Evolutionary conservation across 768 basidiomycete genomes (phyloP).

Genomic region (Aureoboletus auriporus): DNA sequence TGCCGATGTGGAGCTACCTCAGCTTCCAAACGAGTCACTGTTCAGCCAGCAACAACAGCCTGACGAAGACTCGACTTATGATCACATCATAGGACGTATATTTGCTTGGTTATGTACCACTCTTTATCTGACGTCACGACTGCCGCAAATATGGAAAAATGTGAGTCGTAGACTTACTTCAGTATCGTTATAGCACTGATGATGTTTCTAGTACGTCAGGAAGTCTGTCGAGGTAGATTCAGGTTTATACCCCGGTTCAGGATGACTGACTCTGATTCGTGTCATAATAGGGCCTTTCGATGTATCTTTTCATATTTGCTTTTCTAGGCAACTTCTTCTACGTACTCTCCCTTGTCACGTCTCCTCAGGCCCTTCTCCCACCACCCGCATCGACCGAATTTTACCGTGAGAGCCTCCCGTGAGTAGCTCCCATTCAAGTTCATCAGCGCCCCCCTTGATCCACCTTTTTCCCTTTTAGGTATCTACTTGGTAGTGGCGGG

Average conservation of each 20-base stretch:
- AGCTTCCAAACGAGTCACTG: not conserved
- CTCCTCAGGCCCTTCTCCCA: conserved; percentile 57
- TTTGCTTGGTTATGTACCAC: conserved; percentile 95
- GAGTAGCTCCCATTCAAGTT: conserved; percentile 29
- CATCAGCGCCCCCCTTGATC: not conserved
- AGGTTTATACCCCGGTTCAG: conserved; percentile 1
- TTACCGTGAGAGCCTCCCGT: conserved; percentile 83
- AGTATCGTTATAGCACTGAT: conserved; percentile 1
- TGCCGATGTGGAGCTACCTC: conserved; percentile 19
- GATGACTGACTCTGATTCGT: conserved; percentile 3
- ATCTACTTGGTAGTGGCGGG: conserved; percentile 87
- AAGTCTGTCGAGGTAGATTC: conserved; percentile 78
- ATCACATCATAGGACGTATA: conserved; percentile 80
- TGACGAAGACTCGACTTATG: conserved; percentile 28
- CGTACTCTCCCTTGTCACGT: conserved; percentile 83
- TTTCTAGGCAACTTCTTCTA: conserved; percentile 94
- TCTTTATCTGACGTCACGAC: conserved; percentile 85
- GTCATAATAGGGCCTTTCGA: conserved; percentile 74
- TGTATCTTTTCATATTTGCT: conserved; percentile 90
- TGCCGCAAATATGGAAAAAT: conserved; percentile 99
- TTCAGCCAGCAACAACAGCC: conserved; percentile 11
- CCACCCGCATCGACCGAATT: conserved; percentile 60
- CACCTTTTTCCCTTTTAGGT: conserved; percentile 41
- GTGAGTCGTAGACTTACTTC: conserved; percentile 46
- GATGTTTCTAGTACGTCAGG: conserved; percentile 58